Evolutionary conservation across 371 early-diverging fungal species (phyloP), one percentile per base, ranked within the genome.

Genomic region (Cokeromyces recurvatus): DNA sequence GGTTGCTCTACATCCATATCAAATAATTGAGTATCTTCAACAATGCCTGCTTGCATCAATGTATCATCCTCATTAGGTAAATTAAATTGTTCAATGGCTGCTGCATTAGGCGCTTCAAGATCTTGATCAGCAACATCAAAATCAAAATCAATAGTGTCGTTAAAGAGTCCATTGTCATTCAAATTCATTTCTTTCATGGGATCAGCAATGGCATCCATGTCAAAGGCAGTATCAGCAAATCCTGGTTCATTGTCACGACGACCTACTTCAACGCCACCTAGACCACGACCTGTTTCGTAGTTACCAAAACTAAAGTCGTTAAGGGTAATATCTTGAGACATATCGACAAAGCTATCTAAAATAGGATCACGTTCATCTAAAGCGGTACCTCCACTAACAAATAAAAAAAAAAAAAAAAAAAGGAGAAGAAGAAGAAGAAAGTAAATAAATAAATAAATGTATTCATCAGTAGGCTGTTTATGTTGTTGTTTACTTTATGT

Each of bases 251-350:
- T 64, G 46, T 81, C 78, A 36, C 59, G 65, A 59, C 68, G 68
- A 32, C 62, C 66, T 16, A 32, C 35, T 61, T 71, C 71, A 43
- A 57, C 50, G 12, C 40, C 55, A 25, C 32, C 70, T 31, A 27
- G 53, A 55, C 41, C 55, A 32, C 32, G 55, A 25, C 51, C 58
- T 11, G 21, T 15, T n/a, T 46, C 51, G 36, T 42, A 57, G 40
- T 49, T 43, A 22, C 51, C 60, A 40, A 51, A 51, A 11, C 19
- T 41, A 21, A 59, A 51, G 21, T 34, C 74, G 46, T 66, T 66
- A 1, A 85, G 69, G 1, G 81, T 79, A 46, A 81, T 81, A 49
- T 85, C 83, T 42, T 79, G 81, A 34, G 77, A 68, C 22, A 62
- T 61, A 42, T 43, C 48, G 14, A 43, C 52, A 19, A 53, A 24